Evolutionary conservation across 257 asterid species (phyloP), one percentile per base, ranked within the genome.

Genomic region (Catharanthus roseus): DNA sequence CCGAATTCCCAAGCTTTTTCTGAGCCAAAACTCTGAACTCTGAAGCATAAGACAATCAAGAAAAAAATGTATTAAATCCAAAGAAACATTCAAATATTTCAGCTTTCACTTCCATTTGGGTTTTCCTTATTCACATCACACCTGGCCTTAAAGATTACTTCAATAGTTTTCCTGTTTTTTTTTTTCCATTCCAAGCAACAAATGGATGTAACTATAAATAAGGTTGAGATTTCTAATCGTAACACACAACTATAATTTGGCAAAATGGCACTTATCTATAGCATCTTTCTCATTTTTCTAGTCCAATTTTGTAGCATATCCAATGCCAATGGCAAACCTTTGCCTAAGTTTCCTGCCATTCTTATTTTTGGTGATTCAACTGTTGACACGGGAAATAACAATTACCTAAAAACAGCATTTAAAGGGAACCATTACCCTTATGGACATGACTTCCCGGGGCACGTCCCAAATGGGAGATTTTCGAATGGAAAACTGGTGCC

Each of bases 401-500:
- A 90, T 84, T 89, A 81, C 86, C 73, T 88, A 34, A 2, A 13
- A 26, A 89, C 92, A 0, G 34, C 78, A 1, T 77, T 87, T 65
- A 76, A 49, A 69, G 96, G 89, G 33, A 50, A 90, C 65, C 96
- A 90, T 73, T 79, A 7, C 3, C 97, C 96, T 0, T 90, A 90
- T 64, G 97, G 97, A 18, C 54, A 56, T 3, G 80, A 77, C 64
- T 88, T 84, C 44, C 89, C 89, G 0, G 89, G 90, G 5, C 61
- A 41, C 4, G 65, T 81, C 33, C 83, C 97, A 1, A 85, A 87
- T 0, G 97, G 97, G 31, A 70, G 97, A 66, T 87, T 90, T 72
- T 90, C 96, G 0, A 78, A 90, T 19, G 97, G 96, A 39, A 90
- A 80, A 74, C 85, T 90, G 41, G 88, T 88, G 1, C 90, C 97